Conservation (phyloP, 805 yeast genomes). For the Saccharomycopsis sp. region DNA sequence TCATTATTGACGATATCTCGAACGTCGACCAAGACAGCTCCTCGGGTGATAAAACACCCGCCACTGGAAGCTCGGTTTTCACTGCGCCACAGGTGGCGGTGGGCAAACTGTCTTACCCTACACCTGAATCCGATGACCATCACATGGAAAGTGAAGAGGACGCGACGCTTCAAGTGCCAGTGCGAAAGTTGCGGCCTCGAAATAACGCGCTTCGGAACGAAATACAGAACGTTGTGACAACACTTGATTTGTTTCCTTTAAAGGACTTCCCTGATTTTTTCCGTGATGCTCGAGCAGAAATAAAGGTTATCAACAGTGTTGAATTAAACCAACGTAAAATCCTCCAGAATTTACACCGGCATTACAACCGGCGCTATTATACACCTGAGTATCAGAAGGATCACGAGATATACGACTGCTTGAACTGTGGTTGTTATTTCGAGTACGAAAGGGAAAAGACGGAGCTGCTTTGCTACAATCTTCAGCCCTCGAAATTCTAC, state of each 20-base stretch:
- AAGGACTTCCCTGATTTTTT: conserved; percentile 21
- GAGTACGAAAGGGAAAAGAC: conserved; percentile 4
- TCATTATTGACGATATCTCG: conserved; percentile 3
- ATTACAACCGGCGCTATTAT: conserved; percentile 21
- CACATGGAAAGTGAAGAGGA: neutral
- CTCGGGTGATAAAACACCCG: neutral
- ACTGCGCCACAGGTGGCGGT: no score
- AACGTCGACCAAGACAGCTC: neutral
- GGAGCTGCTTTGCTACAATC: conserved; percentile 1
- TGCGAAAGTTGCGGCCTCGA: conserved; percentile 12
- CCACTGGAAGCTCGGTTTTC: no score
- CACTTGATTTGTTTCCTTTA: conserved; percentile 15
- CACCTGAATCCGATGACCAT: conserved; percentile 6
- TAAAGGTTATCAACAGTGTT: conserved; percentile 14
- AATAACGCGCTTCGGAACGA: conserved; percentile 3
- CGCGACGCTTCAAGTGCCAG: neutral
- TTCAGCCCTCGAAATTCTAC: conserved; percentile 1
- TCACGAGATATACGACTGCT: conserved; percentile 25
- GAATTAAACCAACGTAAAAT: conserved; percentile 31
- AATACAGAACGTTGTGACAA: conserved; percentile 3
- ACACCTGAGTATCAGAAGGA: conserved; percentile 9
- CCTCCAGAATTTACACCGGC: conserved; percentile 24
- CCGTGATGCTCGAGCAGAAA: conserved; percentile 19
- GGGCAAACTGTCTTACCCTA: conserved; percentile 17
- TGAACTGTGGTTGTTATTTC: conserved; percentile 29